These are phyloP conservation scores for Aspergillus hancockii DNA, from an alignment of 495 filamentous ascomycete species.

Conservation along the genomic window DNA sequence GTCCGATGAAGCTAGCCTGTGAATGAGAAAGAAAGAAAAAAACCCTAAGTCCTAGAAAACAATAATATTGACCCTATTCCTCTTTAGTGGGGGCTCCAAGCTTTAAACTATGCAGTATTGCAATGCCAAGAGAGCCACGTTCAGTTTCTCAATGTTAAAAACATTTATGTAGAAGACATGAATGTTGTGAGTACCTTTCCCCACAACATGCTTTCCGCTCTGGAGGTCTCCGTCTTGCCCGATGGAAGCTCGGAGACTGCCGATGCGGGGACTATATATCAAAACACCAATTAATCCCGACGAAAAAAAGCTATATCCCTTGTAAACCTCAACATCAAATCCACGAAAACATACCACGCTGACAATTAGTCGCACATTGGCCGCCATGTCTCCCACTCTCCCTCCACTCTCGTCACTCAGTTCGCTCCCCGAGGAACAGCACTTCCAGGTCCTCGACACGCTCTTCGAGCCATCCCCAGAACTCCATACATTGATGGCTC, in stretches of 20 bases:
- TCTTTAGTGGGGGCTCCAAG: too few species aligned
- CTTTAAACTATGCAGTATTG: too few species aligned
- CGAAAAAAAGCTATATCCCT: neutral
- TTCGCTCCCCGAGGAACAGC: slow-evolving; percentile 54
- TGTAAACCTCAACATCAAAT: neutral
- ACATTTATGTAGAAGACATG: too few species aligned
- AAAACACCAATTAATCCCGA: slow-evolving; percentile 1
- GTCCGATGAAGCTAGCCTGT: too few species aligned
- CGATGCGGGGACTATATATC: slow-evolving; percentile 29
- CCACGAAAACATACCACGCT: neutral
- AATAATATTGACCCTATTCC: too few species aligned
- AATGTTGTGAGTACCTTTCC: too few species aligned
- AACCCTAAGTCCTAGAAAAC: too few species aligned
- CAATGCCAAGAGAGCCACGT: too few species aligned
- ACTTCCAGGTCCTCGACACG: slow-evolving; percentile 67
- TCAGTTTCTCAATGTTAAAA: too few species aligned
- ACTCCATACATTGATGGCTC: slow-evolving; percentile 70
- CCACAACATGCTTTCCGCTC: neutral
- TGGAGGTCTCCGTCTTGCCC: slow-evolving; percentile 26
- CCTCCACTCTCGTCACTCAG: slow-evolving; percentile 54
- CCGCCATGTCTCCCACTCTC: slow-evolving; percentile 34
- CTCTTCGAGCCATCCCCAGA: slow-evolving; percentile 85
- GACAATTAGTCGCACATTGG: neutral
- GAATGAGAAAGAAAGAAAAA: too few species aligned
- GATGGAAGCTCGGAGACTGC: slow-evolving; percentile 31